Evolutionary conservation across 139 green algal species (phyloP).

Genomic region (Klebsormidium nitens): DNA sequence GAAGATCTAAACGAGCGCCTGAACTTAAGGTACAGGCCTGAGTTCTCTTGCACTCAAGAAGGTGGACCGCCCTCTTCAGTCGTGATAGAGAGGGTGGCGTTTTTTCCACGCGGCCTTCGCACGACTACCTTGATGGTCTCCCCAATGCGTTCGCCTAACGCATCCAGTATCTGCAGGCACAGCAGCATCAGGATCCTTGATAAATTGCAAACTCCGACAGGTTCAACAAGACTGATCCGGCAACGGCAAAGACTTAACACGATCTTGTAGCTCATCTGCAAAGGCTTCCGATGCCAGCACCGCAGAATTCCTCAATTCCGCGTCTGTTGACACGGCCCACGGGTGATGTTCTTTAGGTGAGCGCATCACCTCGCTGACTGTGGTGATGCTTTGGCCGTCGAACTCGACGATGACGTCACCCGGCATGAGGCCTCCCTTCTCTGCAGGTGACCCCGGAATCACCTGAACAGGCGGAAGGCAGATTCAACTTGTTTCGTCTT

Average conservation of each 20-base stretch:
- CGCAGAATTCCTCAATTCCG: not conserved
- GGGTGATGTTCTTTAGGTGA: not conserved
- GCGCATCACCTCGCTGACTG: conserved; percentile 11
- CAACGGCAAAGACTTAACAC: not conserved
- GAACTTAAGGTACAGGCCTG: too few species aligned
- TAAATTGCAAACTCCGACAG: too few species aligned
- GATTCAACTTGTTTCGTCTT: too few species aligned
- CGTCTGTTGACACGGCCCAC: conserved; percentile 14
- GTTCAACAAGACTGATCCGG: too few species aligned
- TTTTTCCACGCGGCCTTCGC: conserved; percentile 20
- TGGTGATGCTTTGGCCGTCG: conserved; percentile 22
- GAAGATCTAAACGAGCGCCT: too few species aligned
- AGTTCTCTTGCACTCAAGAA: too few species aligned
- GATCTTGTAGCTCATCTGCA: too few species aligned
- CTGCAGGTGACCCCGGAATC: conserved; percentile 41
- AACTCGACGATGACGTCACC: conserved; percentile 48
- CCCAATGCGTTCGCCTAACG: conserved; percentile 26
- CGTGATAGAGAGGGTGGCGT: conserved; percentile 13
- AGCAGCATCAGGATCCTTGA: not conserved
- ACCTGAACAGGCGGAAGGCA: conserved; percentile 19
- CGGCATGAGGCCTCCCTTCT: conserved; percentile 22
- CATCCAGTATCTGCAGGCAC: conserved; percentile 24
- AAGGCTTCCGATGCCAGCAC: not conserved
- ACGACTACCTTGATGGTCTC: conserved; percentile 23
- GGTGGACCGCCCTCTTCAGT: conserved; percentile 46